Base-by-base conservation (phyloP, 768 basidiomycete genomes). In the Russula compacta region DNA sequence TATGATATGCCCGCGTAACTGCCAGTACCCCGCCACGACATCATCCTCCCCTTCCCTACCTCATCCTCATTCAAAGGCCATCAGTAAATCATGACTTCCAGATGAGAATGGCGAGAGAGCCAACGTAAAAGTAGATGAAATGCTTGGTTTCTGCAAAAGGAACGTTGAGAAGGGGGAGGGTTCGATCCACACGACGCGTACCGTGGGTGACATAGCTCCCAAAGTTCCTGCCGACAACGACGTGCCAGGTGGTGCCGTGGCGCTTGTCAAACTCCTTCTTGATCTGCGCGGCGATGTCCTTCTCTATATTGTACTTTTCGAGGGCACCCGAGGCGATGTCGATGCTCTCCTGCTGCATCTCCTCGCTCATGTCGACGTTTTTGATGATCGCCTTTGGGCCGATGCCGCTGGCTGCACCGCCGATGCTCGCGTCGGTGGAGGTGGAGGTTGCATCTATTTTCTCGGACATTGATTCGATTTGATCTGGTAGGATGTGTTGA, bases 101-200 rank as follows among this genome's bases (percentile, higher is more conserved):
- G 77, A 93, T 84, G 73, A 98, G 86, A 76, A 98, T 84, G 63
- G 95, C 95, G 68, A 95, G 85, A 39, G 86, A 78, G 59, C 92
- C 93, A 72, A 98, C 79, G 79, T 95, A 98, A 77, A 95, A 95
- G 81, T 98, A 98, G 77, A 98, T 94, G 77, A 98, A 98, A 72
- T 97, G 89, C 74, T 94, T 95, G 66, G 93, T 95, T 82, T 98
- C 94, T 97, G 56, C 44, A 59, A 64, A 63, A 19, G 43, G 17
- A 14, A 38, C 11, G 35, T 5, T n/a, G 9, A 6, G n/a, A 9
- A n/a, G 35, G 35, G 9, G n/a, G 15, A n/a, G n/a, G 43, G 19
- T 19, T 17, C 5, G 4, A 47, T 47, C 4, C 24, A 47, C 8
- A n/a, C 56, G 36, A 74, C 86, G 51, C 56, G 68, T 67, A 95